Base-by-base conservation (phyloP, 139 green algal genomes). In the Astrephomene gubernaculifera region DNA sequence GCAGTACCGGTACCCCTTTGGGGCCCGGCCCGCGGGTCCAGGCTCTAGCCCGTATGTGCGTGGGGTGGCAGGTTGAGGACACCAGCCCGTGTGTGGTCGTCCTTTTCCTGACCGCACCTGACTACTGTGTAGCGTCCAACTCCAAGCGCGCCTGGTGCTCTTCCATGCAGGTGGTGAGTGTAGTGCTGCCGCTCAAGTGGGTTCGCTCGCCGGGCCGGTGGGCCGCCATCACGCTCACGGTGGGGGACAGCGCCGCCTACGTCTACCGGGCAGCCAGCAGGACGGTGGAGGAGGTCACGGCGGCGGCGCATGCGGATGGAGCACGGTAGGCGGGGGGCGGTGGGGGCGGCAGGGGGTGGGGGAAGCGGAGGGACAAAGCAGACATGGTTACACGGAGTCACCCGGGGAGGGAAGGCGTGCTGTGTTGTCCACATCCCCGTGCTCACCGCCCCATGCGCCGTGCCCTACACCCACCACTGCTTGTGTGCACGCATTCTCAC, bases 161-260 rank as follows among this genome's bases (percentile, higher is more conserved):
- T 27, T 1, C 2, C 29, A 8, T 10, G 2, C 63, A 84, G 67
- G 81, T 90, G 49, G 85, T 80, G 21, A 75, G 64, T n/a, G 72
- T 85, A 35, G 74, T 82, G n/a, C 45, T 79, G 63, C 83, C 74
- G 31, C 53, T 86, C 25, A 85, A 83, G 75, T 82, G 70, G 82
- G 67, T 87, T 2, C 61, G 71, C n/a, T 21, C 27, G n/a, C 70
- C 82, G 0, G 36, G 45, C 25, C 71, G 44, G 17, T 89, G 83
- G 79, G 87, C 41, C 4, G 79, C 71, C 33, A 57, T 91, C 60
- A 90, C 71, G 7, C 33, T 93, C 70, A 86, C 72, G 27, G 74
- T 93, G 61, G 90, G 90, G 2, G 90, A 93, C 71, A 86, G 64
- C 33, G 65, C 81, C 1, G 85, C 87, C 5, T 93, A 79, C 75